These are phyloP conservation scores for Aspergillus pseudoviridinutans DNA, from an alignment of 2,329 filamentous ascomycete genomes.

Conservation along the genomic window DNA sequence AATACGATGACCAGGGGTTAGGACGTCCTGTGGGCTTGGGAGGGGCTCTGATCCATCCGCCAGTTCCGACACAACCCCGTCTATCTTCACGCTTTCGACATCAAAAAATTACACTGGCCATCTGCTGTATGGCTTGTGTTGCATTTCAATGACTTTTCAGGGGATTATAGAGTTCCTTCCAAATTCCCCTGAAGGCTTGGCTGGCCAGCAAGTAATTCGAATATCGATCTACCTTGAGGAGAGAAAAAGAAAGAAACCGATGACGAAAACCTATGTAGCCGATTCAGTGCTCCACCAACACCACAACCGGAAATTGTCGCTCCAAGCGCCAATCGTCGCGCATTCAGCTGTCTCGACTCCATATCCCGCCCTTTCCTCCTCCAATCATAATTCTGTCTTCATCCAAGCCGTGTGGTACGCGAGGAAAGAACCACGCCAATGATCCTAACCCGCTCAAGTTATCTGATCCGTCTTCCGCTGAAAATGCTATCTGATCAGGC, in stretches of 20 bases:
- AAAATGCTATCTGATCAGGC: slow-evolving; percentile 9
- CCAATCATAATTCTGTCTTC: not conserved
- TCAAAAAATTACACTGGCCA: not conserved
- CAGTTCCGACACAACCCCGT: not conserved
- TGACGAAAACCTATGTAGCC: not conserved
- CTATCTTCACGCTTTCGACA: not conserved
- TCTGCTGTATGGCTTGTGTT: not conserved
- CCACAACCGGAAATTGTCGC: not conserved
- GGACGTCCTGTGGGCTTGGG: not conserved
- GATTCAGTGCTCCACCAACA: not conserved
- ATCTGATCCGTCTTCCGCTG: slow-evolving; percentile 6
- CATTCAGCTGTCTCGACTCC: not conserved
- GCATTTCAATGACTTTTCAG: no score
- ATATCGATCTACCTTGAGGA: not conserved
- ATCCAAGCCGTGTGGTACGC: not conserved
- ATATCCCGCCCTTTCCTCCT: not conserved
- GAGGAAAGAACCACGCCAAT: not conserved
- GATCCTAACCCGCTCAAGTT: not conserved
- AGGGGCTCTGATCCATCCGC: not conserved
- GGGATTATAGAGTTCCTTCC: not conserved
- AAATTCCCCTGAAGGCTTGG: not conserved
- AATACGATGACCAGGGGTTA: not conserved
- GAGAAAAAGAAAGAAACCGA: not conserved
- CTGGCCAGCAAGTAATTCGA: not conserved
- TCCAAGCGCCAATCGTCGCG: not conserved